phyloP scores from a whole-genome alignment of 2,329 filamentous ascomycete genomes.

The Ampelomyces quisqualis region DNA sequence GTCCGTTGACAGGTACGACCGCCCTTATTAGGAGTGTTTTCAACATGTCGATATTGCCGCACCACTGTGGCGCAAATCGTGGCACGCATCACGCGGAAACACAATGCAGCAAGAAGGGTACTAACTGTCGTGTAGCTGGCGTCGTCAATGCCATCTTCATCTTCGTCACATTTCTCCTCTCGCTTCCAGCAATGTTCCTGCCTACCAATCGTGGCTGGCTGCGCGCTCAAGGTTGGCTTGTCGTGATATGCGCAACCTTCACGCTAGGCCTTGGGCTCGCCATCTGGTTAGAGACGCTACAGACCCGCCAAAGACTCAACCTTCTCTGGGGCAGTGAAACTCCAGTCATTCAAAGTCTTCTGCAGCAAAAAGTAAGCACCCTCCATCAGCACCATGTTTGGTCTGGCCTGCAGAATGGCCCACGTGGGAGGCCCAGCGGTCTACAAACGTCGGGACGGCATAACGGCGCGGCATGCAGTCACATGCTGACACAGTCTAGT shows the following conservation, averaged over 20 bases:
- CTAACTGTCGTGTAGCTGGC: slow-evolving; percentile 54
- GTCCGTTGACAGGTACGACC: slow-evolving; percentile 55
- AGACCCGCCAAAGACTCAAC: slow-evolving; percentile 63
- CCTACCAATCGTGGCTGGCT: slow-evolving; percentile 67
- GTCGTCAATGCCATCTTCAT: slow-evolving; percentile 72
- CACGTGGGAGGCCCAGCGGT: slow-evolving; percentile 11
- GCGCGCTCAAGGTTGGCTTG: slow-evolving; percentile 66
- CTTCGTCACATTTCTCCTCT: slow-evolving; percentile 68
- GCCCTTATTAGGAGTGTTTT: slow-evolving; percentile 1
- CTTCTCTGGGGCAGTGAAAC: slow-evolving; percentile 62
- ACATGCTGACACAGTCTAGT: slow-evolving; percentile 52
- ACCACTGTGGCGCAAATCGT: slow-evolving; percentile 25
- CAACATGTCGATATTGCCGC: slow-evolving; percentile 18
- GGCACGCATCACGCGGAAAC: slow-evolving; percentile 10
- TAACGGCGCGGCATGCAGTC: slow-evolving; percentile 6
- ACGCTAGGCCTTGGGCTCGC: slow-evolving; percentile 62
- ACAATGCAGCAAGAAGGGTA: slow-evolving; percentile 8
- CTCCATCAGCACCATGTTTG: slow-evolving; percentile 6
- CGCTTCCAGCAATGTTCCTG: slow-evolving; percentile 70
- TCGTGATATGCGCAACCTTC: slow-evolving; percentile 66
- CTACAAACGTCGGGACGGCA: slow-evolving; percentile 1
- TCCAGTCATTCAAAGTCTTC: slow-evolving; percentile 61
- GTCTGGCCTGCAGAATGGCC: slow-evolving; percentile 1
- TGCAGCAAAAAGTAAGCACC: slow-evolving; percentile 67
- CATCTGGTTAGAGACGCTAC: slow-evolving; percentile 69